Percentiles rank a stretch among this genome's conserved stretches.
Conservation (phyloP, 192 early-diverging fungal species). For the Coemansia sp. region DNA sequence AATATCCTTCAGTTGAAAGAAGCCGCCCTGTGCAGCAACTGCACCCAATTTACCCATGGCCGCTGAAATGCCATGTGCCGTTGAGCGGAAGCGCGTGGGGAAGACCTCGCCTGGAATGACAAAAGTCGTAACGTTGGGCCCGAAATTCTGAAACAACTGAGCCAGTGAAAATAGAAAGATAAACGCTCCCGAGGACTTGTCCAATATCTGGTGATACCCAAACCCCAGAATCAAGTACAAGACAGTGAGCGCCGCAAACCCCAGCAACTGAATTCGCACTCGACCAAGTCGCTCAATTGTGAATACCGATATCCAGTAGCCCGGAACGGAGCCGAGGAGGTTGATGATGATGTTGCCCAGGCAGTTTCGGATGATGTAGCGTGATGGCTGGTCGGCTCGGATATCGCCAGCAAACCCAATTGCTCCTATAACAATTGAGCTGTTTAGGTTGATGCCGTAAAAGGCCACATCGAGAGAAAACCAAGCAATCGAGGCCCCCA, state of each 20-base stretch:
- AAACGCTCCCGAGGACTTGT: conserved; percentile 56
- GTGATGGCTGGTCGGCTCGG: conserved; percentile 15
- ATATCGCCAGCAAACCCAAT: conserved; percentile 60
- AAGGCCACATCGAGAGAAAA: conserved; percentile 74
- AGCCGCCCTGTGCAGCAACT: conserved; percentile 68
- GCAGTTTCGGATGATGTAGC: conserved; percentile 61
- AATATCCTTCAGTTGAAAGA: conserved; percentile 63
- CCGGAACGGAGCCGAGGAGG: conserved; percentile 81
- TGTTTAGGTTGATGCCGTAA: conserved; percentile 79
- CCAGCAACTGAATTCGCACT: conserved; percentile 84
- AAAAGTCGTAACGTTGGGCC: conserved; percentile 88
- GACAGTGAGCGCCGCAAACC: conserved; percentile 74
- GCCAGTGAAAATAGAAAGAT: conserved; percentile 64
- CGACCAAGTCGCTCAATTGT: conserved; percentile 83
- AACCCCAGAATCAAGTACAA: conserved; percentile 73
- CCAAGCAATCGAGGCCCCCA: conserved; percentile 71
- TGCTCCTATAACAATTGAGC: conserved; percentile 63
- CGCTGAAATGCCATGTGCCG: conserved; percentile 76
- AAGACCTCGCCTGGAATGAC: conserved; percentile 78
- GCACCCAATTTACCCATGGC: conserved; percentile 76
- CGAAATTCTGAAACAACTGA: conserved; percentile 89
- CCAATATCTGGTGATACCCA: conserved; percentile 61
- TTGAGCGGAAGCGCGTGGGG: conserved; percentile 74
- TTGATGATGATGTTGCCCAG: conserved; percentile 91
- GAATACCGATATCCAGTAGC: conserved; percentile 92